Evolutionary conservation across 1,139 yeast species (phyloP).

Genomic region (Candida gigantensis): DNA sequence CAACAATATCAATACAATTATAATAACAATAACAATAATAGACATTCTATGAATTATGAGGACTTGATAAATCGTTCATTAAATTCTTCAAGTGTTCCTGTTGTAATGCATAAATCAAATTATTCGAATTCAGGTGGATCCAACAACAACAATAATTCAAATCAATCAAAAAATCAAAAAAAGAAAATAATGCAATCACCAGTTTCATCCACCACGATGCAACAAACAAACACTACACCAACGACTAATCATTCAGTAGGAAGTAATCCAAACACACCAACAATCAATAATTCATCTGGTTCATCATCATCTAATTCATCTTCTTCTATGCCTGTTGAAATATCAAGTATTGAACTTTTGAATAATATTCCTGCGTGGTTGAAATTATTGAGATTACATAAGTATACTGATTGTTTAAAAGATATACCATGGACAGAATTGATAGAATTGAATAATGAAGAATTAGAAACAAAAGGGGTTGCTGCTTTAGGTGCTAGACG

Average conservation of each 20-base stretch:
- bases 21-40: constrained; percentile 6
- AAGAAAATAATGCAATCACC: constrained; percentile 14
- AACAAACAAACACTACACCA: constrained; percentile 11
- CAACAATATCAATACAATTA: constrained; percentile 15
- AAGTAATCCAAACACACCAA: constrained; percentile 9
- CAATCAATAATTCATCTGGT: constrained; percentile 18
- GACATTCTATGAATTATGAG: constrained; percentile 23
- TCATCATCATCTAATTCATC: too few relatives aligned
- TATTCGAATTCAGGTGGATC: constrained; percentile 6
- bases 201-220: constrained; percentile 11
- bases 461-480: constrained; percentile 79
- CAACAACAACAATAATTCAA: constrained; percentile 11
- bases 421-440: constrained; percentile 78
- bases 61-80: constrained; percentile 38
- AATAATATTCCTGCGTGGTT: constrained; percentile 91
- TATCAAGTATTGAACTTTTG: constrained; percentile 63
- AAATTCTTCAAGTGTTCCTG: constrained; percentile 43
- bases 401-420: constrained; percentile 83
- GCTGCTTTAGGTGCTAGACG: constrained; percentile 94
- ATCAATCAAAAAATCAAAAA: constrained; percentile 8
- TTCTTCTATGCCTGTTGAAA: constrained; percentile 60
- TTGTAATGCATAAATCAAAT: constrained; percentile 7
- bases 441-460: constrained; percentile 66
- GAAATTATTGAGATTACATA: constrained; percentile 84
- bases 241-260: constrained; percentile 10